Percentiles rank a stretch among this genome's conserved stretches.
These are phyloP conservation scores for Sorghum bicolor DNA, from an alignment of 176 grass and related monocot genomes.

Conservation along the genomic window Sorghum_bicolor_NCBIv3 NC_012878.2:53013501-53014000, in stretches of 20 bases:
- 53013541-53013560: neutral
- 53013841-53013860: slow-evolving; percentile 7
- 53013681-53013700: slow-evolving; percentile 60
- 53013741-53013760: slow-evolving; percentile 57
- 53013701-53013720: slow-evolving; percentile 62
- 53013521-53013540: neutral
- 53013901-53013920: slow-evolving; percentile 4
- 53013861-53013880: neutral
- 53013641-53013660: neutral
- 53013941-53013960: slow-evolving; percentile 62
- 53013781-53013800: slow-evolving; percentile 66
- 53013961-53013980: slow-evolving; percentile 64
- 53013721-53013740: slow-evolving; percentile 58
- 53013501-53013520: neutral
- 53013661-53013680: neutral
- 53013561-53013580: neutral
- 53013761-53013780: slow-evolving; percentile 65
- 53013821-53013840: slow-evolving; percentile 12
- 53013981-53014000: slow-evolving; percentile 62
- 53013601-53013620: neutral
- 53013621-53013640: neutral
- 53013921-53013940: slow-evolving; percentile 31
- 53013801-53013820: slow-evolving; percentile 49
- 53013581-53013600: neutral
- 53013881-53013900: neutral